These are phyloP conservation scores for Hydnomerulius pinastri DNA, from an alignment of 768 basidiomycete genomes.

Conservation along the genomic window DNA sequence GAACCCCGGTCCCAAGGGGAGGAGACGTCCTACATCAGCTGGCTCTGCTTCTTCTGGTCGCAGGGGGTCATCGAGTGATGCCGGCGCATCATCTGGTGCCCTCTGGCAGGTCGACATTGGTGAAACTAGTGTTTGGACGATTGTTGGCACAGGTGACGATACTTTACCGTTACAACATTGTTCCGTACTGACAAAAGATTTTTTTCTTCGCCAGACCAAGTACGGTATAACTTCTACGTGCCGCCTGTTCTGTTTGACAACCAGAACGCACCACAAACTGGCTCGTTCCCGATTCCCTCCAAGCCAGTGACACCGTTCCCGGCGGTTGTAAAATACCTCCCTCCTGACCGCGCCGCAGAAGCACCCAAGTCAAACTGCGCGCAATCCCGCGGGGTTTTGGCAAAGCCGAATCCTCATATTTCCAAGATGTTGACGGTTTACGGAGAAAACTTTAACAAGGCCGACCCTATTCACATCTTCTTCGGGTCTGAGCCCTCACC, in stretches of 20 bases:
- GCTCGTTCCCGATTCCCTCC: slow-evolving; percentile 76
- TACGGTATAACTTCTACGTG: slow-evolving; percentile 92
- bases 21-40: slow-evolving; percentile 77
- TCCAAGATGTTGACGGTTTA: slow-evolving; percentile 84
- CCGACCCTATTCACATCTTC: slow-evolving; percentile 80
- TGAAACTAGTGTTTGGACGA: slow-evolving; percentile 93
- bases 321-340: slow-evolving; percentile 86
- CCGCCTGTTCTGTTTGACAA: slow-evolving; percentile 83
- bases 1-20: slow-evolving; percentile 44
- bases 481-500: slow-evolving; percentile 86
- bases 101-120: slow-evolving; percentile 91
- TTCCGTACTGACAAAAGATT: slow-evolving; percentile 17
- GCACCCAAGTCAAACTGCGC: slow-evolving; percentile 73
- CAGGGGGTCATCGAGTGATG: slow-evolving; percentile 66
- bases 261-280: slow-evolving; percentile 67
- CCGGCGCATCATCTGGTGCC: slow-evolving; percentile 73
- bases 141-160: slow-evolving; percentile 81
- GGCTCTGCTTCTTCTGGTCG: slow-evolving; percentile 68
- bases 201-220: slow-evolving; percentile 61
- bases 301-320: slow-evolving; percentile 88
- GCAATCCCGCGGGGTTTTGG: slow-evolving; percentile 63
- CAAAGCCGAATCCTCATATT: slow-evolving; percentile 77
- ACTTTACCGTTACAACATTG: slow-evolving; percentile 3
- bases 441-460: slow-evolving; percentile 87
- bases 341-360: slow-evolving; percentile 84